phyloP scores from a whole-genome alignment of 1,284 basidiomycete genomes.

The Apiotrichum sp. region DNA sequence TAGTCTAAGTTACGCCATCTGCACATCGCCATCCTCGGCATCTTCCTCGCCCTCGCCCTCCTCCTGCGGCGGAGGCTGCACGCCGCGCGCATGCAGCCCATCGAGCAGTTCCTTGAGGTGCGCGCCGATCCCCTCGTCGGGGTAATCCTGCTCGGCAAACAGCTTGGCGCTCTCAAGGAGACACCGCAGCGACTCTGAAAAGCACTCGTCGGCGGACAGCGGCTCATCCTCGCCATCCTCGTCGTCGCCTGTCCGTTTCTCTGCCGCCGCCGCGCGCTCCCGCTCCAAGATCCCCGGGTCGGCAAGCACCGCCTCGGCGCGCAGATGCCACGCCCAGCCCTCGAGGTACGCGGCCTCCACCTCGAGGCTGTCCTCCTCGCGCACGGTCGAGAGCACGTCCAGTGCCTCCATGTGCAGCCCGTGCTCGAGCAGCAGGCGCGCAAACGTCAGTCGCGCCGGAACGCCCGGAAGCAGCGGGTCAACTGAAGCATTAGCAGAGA shows the following conservation, averaged over 20 bases:
- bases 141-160: conserved; percentile 63
- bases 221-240: conserved; percentile 51
- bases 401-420: conserved; percentile 64
- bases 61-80: conserved; percentile 58
- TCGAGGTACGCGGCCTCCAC: conserved; percentile 93
- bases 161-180: conserved; percentile 74
- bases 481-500: conserved; percentile 49
- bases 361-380: conserved; percentile 77
- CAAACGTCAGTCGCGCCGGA: conserved; percentile 64
- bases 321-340: conserved; percentile 83
- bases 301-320: conserved; percentile 40
- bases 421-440: conserved; percentile 79
- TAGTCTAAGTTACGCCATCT: conserved; percentile 53
- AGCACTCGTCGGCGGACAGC: conserved; percentile 70
- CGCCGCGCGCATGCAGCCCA: conserved; percentile 63
- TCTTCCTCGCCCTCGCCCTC: conserved; percentile 44
- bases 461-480: conserved; percentile 67
- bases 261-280: background rate
- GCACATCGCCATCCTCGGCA: conserved; percentile 50
- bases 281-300: conserved; percentile 19
- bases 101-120: conserved; percentile 69
- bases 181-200: conserved; percentile 70
- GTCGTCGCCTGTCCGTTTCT: conserved; percentile 16
- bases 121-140: conserved; percentile 69
- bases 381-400: conserved; percentile 68